Conservation (phyloP, 169 alveolate species). For the Cystoisospora suis region DNA sequence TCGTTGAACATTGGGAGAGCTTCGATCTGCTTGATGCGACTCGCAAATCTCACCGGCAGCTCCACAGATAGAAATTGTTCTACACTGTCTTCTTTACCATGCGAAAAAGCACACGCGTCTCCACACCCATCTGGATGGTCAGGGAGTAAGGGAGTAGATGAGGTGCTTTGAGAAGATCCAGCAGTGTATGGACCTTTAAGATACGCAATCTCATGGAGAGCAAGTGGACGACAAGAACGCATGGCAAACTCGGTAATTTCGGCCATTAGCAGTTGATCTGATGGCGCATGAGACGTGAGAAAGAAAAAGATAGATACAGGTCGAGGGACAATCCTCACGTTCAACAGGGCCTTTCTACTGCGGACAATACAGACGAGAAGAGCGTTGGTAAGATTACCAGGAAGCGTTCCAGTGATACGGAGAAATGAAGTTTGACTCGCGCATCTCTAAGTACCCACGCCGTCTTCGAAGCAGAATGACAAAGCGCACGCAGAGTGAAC, state of each 20-base stretch:
- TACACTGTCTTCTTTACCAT: not conserved
- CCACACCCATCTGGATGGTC: not conserved
- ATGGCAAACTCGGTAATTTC: slow-evolving; percentile 15
- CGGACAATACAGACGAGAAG: too few relatives aligned
- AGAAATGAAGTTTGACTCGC: too few relatives aligned
- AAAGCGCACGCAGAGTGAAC: too few relatives aligned
- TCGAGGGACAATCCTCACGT: too few relatives aligned
- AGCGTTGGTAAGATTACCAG: too few relatives aligned
- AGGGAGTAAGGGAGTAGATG: not conserved
- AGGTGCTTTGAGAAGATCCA: too few relatives aligned
- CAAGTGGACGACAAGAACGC: slow-evolving; percentile 27
- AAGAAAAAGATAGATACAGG: not conserved
- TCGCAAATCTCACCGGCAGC: slow-evolving; percentile 42
- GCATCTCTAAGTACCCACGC: too few relatives aligned
- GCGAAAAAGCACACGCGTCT: not conserved
- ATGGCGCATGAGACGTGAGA: not conserved
- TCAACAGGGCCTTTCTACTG: too few relatives aligned
- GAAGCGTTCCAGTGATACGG: too few relatives aligned
- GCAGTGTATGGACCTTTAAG: not conserved
- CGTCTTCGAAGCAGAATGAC: too few relatives aligned
- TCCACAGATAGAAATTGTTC: slow-evolving; percentile 8
- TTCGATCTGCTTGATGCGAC: slow-evolving; percentile 33
- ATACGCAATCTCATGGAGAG: slow-evolving; percentile 26
- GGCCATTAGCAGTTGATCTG: slow-evolving; percentile 42
- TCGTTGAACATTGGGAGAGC: slow-evolving; percentile 31